phyloP scores from a whole-genome alignment of 352 stramenopile species.

The Globisporangium mamillatum region DNA sequence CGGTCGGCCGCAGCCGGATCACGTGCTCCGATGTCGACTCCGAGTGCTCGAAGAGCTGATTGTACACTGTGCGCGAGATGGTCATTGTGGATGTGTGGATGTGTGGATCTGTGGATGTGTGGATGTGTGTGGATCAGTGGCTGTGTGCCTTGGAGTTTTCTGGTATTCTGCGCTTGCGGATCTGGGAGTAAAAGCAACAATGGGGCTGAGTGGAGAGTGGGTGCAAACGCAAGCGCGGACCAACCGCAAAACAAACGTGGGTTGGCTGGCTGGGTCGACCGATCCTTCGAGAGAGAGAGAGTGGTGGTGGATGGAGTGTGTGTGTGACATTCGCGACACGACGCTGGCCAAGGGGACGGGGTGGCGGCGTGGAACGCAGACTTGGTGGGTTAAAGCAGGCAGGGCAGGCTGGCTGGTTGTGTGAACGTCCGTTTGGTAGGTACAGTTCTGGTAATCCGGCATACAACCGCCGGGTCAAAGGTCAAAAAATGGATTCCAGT shows the following conservation, averaged over 20 bases:
- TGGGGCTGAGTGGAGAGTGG: not conserved
- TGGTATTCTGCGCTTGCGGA: not conserved
- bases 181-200: slow-evolving; percentile 17
- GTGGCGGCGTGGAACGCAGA: not conserved
- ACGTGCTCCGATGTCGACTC: slow-evolving; percentile 39
- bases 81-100: slow-evolving; percentile 43
- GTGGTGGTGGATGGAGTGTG: slow-evolving; percentile 7
- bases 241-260: not conserved
- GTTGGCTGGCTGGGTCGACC: not conserved
- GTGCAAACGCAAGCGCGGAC: slow-evolving; percentile 2
- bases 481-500: no score
- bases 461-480: slow-evolving; percentile 3
- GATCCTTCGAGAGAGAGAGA: slow-evolving; percentile 13
- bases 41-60: slow-evolving; percentile 78
- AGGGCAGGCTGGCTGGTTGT: not conserved
- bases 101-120: slow-evolving; percentile 8
- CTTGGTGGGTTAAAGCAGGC: not conserved
- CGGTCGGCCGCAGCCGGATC: slow-evolving; percentile 72
- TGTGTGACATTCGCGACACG: slow-evolving; percentile 13
- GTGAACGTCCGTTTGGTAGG: not conserved
- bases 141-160: not conserved
- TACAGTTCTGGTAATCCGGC: not conserved
- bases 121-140: not conserved
- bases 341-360: not conserved
- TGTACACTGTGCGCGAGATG: slow-evolving; percentile 81